Percentiles rank a stretch among this genome's conserved stretches.
These are phyloP conservation scores for Metschnikowia rubicola DNA, from an alignment of 805 yeast species.

Conservation along the genomic window DNA sequence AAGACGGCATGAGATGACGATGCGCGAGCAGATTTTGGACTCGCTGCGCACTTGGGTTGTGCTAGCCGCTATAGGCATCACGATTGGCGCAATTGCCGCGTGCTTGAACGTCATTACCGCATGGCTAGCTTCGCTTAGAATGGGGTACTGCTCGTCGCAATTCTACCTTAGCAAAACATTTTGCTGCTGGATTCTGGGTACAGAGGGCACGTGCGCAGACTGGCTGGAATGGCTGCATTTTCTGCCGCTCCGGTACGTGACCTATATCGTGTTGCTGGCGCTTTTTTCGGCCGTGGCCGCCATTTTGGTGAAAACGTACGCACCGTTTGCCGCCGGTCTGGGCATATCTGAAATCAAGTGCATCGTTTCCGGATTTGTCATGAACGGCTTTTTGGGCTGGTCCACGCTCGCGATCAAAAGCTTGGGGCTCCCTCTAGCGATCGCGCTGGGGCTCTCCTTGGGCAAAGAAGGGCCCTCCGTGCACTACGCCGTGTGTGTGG, in stretches of 20 bases:
- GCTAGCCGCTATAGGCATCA: conserved; percentile 67
- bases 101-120: conserved; percentile 77
- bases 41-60: conserved; percentile 66
- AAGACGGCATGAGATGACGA: conserved; percentile 16
- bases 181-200: conserved; percentile 71
- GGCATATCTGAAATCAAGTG: conserved; percentile 97
- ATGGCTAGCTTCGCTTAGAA: conserved; percentile 73
- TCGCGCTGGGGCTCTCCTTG: conserved; percentile 87
- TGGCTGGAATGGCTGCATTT: conserved; percentile 69
- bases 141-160: conserved; percentile 71
- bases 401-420: conserved; percentile 73
- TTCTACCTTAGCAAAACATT: conserved; percentile 70
- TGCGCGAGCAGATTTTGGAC: conserved; percentile 27
- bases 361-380: conserved; percentile 84
- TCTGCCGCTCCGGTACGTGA: conserved; percentile 46
- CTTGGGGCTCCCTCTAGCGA: conserved; percentile 81
- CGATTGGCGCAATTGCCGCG: conserved; percentile 83
- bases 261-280: conserved; percentile 58
- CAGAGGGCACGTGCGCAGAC: conserved; percentile 42
- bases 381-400: conserved; percentile 72
- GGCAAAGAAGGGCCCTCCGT: conserved; percentile 99
- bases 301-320: conserved; percentile 60
- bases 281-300: conserved; percentile 65
- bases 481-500: conserved; percentile 97
- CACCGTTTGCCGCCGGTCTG: conserved; percentile 94